Evolutionary conservation across 2,329 filamentous ascomycete genomes (phyloP).

Genomic region (Aspergillus piperis): DNA sequence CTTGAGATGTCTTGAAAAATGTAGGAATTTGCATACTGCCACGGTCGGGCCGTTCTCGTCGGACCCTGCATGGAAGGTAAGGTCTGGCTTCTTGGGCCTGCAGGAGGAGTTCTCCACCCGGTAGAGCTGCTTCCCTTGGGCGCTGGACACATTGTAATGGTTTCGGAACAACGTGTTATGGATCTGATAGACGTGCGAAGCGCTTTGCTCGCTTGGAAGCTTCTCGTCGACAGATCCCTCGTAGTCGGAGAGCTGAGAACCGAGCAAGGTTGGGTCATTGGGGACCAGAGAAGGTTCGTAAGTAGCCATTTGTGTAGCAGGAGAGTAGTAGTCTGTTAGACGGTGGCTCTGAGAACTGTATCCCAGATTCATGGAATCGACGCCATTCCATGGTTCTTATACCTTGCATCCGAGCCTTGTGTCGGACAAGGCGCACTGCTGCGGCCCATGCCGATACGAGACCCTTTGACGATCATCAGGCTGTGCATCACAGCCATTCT

Average conservation of each 20-base stretch:
- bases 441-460: not conserved
- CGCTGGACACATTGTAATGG: conserved; percentile 27
- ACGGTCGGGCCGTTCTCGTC: conserved; percentile 29
- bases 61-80: conserved; percentile 35
- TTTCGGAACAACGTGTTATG: conserved; percentile 25
- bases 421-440: not conserved
- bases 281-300: not conserved
- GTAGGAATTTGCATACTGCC: conserved; percentile 35
- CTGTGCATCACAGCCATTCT: not conserved
- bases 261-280: not conserved
- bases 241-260: not conserved
- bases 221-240: not conserved
- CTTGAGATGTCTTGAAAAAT: conserved; percentile 35
- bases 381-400: not conserved
- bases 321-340: not conserved
- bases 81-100: conserved; percentile 35
- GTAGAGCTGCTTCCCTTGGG: conserved; percentile 22
- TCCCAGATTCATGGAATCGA: not conserved
- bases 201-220: not conserved
- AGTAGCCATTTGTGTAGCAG: not conserved
- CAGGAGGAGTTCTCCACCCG: conserved; percentile 32
- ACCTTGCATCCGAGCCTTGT: not conserved
- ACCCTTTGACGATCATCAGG: not conserved
- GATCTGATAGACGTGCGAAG: conserved; percentile 25
- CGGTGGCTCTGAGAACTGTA: not conserved